Percentiles rank a stretch among this genome's conserved stretches.
Evolutionary conservation across 331 rosid genomes (phyloP).

Genomic region (Dryas integrifolia): DNA sequence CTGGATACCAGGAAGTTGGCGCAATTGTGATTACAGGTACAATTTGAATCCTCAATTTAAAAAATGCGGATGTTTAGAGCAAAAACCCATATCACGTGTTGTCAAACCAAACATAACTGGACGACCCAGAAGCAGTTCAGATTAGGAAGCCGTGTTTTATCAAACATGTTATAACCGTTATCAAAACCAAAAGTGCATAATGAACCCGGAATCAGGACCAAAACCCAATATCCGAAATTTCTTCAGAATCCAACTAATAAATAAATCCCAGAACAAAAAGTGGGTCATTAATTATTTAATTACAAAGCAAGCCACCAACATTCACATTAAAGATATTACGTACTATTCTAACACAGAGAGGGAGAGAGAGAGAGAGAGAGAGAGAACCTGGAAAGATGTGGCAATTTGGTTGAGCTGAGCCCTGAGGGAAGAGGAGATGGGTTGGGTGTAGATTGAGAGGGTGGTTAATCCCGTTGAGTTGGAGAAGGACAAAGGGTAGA

Average conservation of each 20-base stretch:
- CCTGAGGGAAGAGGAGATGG: constrained; percentile 23
- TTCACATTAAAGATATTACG: constrained; percentile 3
- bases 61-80: background rate
- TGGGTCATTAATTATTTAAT: background rate
- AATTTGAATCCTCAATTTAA: background rate
- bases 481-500: background rate
- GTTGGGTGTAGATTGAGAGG: background rate
- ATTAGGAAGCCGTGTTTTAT: background rate
- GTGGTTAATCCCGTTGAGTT: constrained; percentile 15
- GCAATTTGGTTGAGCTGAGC: constrained; percentile 4
- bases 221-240: constrained; percentile 1
- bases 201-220: background rate
- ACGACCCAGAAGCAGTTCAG: constrained; percentile 10
- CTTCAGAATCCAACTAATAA: constrained; percentile 5
- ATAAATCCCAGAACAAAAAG: background rate
- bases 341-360: background rate
- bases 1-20: background rate
- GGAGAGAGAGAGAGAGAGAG: background rate
- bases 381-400: constrained; percentile 43
- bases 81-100: constrained; percentile 1
- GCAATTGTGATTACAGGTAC: background rate
- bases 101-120: background rate
- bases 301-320: constrained; percentile 8
- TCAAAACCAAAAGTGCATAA: background rate
- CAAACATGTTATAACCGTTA: constrained; percentile 7